phyloP scores from a whole-genome alignment of 352 stramenopile genomes.

The Pythium sukuiense region DNA sequence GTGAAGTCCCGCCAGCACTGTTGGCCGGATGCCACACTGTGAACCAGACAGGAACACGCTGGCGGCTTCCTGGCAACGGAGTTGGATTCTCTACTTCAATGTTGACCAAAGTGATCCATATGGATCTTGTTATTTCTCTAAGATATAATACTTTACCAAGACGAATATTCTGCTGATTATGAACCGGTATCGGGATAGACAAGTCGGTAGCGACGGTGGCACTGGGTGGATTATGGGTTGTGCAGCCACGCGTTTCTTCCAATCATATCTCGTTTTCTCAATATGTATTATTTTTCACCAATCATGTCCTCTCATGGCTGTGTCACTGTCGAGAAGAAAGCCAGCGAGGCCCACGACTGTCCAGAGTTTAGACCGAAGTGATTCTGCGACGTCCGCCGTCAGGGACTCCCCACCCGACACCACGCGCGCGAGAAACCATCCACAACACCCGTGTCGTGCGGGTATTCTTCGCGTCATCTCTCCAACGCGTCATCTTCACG shows the following conservation, averaged over 20 bases:
- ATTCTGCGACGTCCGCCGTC: not conserved
- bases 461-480: not conserved
- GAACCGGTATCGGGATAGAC: not conserved
- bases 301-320: not conserved
- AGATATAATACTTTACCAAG: not conserved
- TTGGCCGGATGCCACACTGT: too few relatives aligned
- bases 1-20: too few relatives aligned
- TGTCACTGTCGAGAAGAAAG: constrained; percentile 1
- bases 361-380: not conserved
- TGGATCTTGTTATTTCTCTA: not conserved
- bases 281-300: not conserved
- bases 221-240: not conserved
- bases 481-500: not conserved
- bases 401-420: too few relatives aligned
- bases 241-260: not conserved
- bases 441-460: not conserved
- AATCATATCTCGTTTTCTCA: not conserved
- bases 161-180: too few relatives aligned
- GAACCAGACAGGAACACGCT: not conserved
- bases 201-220: not conserved
- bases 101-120: not conserved
- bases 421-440: not conserved
- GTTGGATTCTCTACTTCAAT: not conserved
- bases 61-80: not conserved
- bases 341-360: not conserved